Evolutionary conservation across 192 early-diverging fungal genomes (phyloP), one percentile per base, ranked within the genome.

Genomic region (Rhizoclosmatium globosum): DNA sequence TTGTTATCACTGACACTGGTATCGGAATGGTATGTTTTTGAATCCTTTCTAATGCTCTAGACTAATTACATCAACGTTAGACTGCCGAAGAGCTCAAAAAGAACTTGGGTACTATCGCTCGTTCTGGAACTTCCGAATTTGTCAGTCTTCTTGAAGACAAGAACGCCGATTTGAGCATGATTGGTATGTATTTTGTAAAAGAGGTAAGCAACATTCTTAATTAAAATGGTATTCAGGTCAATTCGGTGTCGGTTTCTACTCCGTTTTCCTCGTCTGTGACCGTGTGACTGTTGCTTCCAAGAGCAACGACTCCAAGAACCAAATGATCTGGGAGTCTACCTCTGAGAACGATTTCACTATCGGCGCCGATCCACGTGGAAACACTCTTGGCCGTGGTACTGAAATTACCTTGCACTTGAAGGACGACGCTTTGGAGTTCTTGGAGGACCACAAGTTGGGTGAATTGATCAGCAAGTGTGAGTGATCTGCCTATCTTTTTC

Each of bases 211-310:
- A 31, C 31, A 31, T 31, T 31, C 31, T 31, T 31, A 31, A 31
- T 31, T 31, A 31, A 31, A 31, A 31, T 31, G 31, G 31, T 31
- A 31, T 31, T 31, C 31, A 31, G 31, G 31, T 85, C 97, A 99
- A 87, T 99, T 99, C 85, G 98, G 98, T 95, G 98, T 99, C 75
- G 98, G 98, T 91, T 99, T 99, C 96, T 99, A 99, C 94, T 98
- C 97, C 76, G 97, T 97, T 69, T 99, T 97, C 93, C 91, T 99
- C 77, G 96, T 99, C 92, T 96, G 96, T 80, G 98, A 99, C 87
- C 92, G 92, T 87, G 98, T 99, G 39, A 87, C 93, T 83, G 92
- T 97, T 74, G 93, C 95, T 88, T 94, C 95, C 86, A 97, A 97
- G 92, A 92, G 96, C 92, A 97, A 96, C 82, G 95, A 97, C 85